These are phyloP conservation scores for Cyphellophora attinorum DNA, from an alignment of 2,329 filamentous ascomycete species.

Conservation along the genomic window DNA sequence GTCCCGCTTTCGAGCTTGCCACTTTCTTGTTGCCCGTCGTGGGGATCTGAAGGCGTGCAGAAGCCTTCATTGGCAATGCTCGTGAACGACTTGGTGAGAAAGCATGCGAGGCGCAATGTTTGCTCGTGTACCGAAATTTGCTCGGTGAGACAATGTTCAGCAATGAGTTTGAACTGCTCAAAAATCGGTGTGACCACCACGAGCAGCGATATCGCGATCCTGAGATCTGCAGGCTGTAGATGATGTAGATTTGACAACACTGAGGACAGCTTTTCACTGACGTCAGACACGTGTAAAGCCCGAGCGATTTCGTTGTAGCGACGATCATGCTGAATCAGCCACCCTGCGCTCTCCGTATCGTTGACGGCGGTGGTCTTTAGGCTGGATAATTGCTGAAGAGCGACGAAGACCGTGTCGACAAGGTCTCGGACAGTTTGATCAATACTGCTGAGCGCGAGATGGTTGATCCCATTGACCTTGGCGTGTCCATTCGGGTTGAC, in stretches of 20 bases:
- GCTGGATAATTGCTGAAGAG: slow-evolving; percentile 62
- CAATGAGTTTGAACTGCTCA: slow-evolving; percentile 59
- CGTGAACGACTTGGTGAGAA: slow-evolving; percentile 66
- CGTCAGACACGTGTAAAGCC: slow-evolving; percentile 49
- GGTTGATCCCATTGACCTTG: slow-evolving; percentile 9
- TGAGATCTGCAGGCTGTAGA: slow-evolving; percentile 34
- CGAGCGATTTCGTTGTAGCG: slow-evolving; percentile 45
- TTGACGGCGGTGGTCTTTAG: slow-evolving; percentile 44
- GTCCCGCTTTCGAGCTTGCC: slow-evolving; percentile 85
- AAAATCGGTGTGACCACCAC: slow-evolving; percentile 60
- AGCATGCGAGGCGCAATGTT: slow-evolving; percentile 63
- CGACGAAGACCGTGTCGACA: slow-evolving; percentile 69
- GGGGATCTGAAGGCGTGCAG: slow-evolving; percentile 78
- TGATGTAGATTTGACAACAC: slow-evolving; percentile 37
- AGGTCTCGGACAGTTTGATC: slow-evolving; percentile 51
- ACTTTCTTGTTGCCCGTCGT: slow-evolving; percentile 57
- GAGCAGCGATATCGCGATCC: slow-evolving; percentile 41
- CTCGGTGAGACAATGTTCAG: slow-evolving; percentile 47
- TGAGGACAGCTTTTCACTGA: slow-evolving; percentile 37
- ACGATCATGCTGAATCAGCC: slow-evolving; percentile 51
- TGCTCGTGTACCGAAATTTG: slow-evolving; percentile 59
- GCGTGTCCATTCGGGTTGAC: neutral
- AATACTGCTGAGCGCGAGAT: slow-evolving; percentile 35
- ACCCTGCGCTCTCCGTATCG: slow-evolving; percentile 52
- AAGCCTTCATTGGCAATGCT: slow-evolving; percentile 79